A percentile compares a stretch with the other conserved stretches of the same genome.
These are phyloP conservation scores for Saccharomycopsis sp. DNA, from an alignment of 805 yeast species.

Conservation along the genomic window DNA sequence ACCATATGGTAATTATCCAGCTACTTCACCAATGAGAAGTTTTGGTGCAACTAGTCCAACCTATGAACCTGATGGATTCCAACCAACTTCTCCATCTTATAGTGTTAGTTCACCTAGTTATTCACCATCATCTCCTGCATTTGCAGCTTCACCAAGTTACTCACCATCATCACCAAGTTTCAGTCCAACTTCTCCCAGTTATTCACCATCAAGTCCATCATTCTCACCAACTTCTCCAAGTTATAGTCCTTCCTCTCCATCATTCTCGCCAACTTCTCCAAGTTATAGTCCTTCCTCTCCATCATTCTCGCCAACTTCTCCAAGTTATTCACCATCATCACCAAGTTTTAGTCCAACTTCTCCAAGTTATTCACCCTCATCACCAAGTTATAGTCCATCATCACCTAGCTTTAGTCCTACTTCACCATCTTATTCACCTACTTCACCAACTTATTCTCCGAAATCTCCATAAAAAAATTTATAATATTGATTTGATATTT, in stretches of 20 bases:
- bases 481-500: too few species aligned
- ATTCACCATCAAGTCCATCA: slow-evolving; percentile 57
- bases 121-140: slow-evolving; percentile 58
- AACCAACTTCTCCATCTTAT: slow-evolving; percentile 69
- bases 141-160: slow-evolving; percentile 45
- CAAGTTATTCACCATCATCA: slow-evolving; percentile 29
- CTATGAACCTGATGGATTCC: slow-evolving; percentile 60
- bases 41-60: slow-evolving; percentile 50
- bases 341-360: slow-evolving; percentile 43
- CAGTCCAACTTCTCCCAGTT: slow-evolving; percentile 35
- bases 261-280: slow-evolving; percentile 54
- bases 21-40: slow-evolving; percentile 60
- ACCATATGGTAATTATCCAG: slow-evolving; percentile 41
- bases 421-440: slow-evolving; percentile 52
- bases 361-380: slow-evolving; percentile 50
- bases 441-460: slow-evolving; percentile 42
- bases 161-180: slow-evolving; percentile 34
- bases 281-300: slow-evolving; percentile 39
- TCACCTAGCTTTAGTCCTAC: slow-evolving; percentile 56
- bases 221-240: slow-evolving; percentile 60
- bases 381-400: slow-evolving; percentile 53
- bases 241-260: slow-evolving; percentile 50
- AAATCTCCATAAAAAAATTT: too few species aligned
- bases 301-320: slow-evolving; percentile 34
- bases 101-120: slow-evolving; percentile 39